These are phyloP conservation scores for Vachellia collinsii DNA, from an alignment of 306 rosid genomes.

Conservation along the genomic window DNA sequence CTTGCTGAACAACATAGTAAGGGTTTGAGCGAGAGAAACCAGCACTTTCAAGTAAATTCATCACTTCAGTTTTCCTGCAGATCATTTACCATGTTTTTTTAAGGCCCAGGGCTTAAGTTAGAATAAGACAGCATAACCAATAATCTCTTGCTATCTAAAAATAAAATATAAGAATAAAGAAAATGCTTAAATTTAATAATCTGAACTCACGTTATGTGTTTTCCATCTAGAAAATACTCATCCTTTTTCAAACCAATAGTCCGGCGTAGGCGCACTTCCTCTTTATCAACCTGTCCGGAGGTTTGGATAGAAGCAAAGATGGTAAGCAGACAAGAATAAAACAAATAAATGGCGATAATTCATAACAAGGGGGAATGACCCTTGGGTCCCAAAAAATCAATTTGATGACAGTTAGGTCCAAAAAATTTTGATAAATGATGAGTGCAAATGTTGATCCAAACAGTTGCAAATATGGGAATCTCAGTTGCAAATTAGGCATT, in stretches of 20 bases:
- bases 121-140: not conserved
- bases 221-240: not conserved
- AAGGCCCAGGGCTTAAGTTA: not conserved
- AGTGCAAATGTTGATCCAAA: no score
- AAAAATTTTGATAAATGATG: no score
- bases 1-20: conserved; percentile 99
- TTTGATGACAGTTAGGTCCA: no score
- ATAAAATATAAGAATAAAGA: not conserved
- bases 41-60: conserved; percentile 99
- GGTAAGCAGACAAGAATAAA: no score
- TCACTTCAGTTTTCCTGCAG: conserved; percentile 92
- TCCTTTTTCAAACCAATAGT: conserved; percentile 78
- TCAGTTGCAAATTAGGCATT: not conserved
- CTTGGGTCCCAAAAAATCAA: no score
- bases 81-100: conserved; percentile 15
- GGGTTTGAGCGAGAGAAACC: conserved; percentile 99
- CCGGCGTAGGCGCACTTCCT: conserved; percentile 95
- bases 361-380: no score
- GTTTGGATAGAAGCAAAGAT: not conserved
- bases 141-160: not conserved
- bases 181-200: not conserved
- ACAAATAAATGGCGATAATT: no score
- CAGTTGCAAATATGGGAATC: no score
- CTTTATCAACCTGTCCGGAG: conserved; percentile 86
- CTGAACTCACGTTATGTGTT: not conserved